These are phyloP conservation scores for Myotisia sp. DNA, from an alignment of 2,329 filamentous ascomycete species.

Conservation along the genomic window DNA sequence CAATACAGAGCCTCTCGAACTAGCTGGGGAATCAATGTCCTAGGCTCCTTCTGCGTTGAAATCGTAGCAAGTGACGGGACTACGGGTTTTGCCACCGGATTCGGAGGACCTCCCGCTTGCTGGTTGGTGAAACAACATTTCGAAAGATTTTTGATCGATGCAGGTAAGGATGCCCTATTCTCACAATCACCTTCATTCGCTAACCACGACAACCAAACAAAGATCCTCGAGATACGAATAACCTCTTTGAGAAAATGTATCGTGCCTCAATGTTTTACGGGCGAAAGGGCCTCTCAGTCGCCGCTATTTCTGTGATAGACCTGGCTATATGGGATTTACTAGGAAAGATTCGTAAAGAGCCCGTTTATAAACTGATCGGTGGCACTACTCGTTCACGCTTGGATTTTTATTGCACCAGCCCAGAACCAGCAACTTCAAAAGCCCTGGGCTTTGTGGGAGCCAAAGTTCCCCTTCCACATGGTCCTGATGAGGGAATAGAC, in stretches of 20 bases:
- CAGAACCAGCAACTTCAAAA: constrained; percentile 65
- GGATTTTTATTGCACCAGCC: constrained; percentile 90
- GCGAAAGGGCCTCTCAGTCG: constrained; percentile 76
- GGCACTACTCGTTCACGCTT: constrained; percentile 72
- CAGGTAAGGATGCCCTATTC: constrained; percentile 33
- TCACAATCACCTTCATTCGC: not conserved
- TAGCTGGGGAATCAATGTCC: constrained; percentile 88
- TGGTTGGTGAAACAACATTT: constrained; percentile 93
- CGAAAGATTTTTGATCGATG: constrained; percentile 75
- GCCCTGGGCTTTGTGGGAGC: constrained; percentile 79
- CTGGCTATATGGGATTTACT: constrained; percentile 84
- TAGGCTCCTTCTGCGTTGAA: constrained; percentile 84
- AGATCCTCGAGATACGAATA: constrained; percentile 82
- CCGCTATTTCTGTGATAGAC: constrained; percentile 88
- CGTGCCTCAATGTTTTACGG: constrained; percentile 92
- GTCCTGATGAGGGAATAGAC: constrained; percentile 69
- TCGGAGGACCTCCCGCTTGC: constrained; percentile 83
- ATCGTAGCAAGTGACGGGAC: constrained; percentile 79
- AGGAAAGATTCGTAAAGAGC: constrained; percentile 81
- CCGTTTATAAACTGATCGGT: constrained; percentile 87
- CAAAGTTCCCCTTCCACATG: constrained; percentile 81
- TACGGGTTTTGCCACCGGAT: constrained; percentile 87
- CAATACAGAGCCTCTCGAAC: constrained; percentile 77
- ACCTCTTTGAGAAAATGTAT: constrained; percentile 95
- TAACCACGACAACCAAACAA: not conserved